Base-by-base conservation (phyloP, 176 grass and related monocot species). In the Cenchrus americanus region DNA sequence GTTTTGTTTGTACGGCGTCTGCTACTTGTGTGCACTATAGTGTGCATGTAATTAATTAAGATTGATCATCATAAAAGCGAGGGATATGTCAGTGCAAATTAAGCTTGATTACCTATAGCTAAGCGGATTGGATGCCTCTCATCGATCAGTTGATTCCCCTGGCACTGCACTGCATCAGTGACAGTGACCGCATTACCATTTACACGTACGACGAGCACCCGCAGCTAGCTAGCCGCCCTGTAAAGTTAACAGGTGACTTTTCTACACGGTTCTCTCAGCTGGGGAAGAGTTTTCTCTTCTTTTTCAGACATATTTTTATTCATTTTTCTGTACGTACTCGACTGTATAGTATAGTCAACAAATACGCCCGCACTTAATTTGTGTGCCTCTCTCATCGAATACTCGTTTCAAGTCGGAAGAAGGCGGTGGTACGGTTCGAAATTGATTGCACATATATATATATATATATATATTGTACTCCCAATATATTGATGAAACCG, bases 361-460 rank as follows among this genome's bases (percentile, higher is more conserved):
- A 62, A 43, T 62, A 52, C 42, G 27, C 53, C 8, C 44, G 14
- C 47, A 19, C 62, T 53, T 53, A 41, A 6, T 7, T 53, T 73
- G 42, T 53, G 72, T 62, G 43, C 43, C 34, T 37, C 55, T 57
- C n/a, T n/a, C n/a, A n/a, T n/a, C 80, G 44, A 76, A 48, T 69
- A 73, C 43, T 26, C 15, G 18, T 50, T 32, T 40, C 52, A 69
- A 46, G 69, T 46, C 57, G 23, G 34, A 47, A 37, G 34, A 47
- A 37, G 34, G 3, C 4, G 15, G 4, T 68, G 2, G 18, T 73
- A 74, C 77, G 58, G 47, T n/a, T 18, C 47, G 10, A 66, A 86
- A 66, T 73, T 80, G 42, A 58, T 80, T 27, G 24, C 48, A 73
- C 63, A 30, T 34, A 73, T 71, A 5, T 3, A n/a, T n/a, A n/a